A percentile compares a stretch with the other conserved stretches of the same genome.
These are phyloP conservation scores for Fomitopsis serialis DNA, from an alignment of 768 basidiomycete species.

Conservation along the genomic window DNA sequence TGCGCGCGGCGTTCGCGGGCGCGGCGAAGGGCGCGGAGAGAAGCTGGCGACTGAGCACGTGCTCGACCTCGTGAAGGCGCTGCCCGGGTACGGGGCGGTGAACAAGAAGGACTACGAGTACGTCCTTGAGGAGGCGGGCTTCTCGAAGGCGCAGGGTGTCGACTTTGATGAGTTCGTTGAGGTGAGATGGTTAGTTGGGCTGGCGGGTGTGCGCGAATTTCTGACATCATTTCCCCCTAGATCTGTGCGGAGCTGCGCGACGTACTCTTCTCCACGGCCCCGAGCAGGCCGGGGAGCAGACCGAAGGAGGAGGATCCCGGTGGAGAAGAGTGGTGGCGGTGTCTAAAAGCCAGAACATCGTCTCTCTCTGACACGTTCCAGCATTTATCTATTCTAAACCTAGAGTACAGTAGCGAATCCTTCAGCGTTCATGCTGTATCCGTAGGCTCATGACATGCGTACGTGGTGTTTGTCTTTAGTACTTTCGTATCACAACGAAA, in stretches of 20 bases:
- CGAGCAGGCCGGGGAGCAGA: constrained; percentile 23
- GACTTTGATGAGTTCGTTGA: constrained; percentile 87
- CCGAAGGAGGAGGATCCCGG: constrained; percentile 42
- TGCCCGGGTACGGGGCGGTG: constrained; percentile 53
- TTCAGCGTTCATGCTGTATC: too few species aligned
- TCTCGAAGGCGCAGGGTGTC: constrained; percentile 47
- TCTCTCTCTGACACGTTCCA: background rate
- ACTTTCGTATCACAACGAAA: too few species aligned
- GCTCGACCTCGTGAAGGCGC: constrained; percentile 21
- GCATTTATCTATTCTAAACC: too few species aligned
- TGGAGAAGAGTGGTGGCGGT: constrained; percentile 51
- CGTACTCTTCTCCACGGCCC: constrained; percentile 41
- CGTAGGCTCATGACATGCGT: too few species aligned
- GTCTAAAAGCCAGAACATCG: constrained; percentile 20
- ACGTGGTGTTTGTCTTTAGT: too few species aligned
- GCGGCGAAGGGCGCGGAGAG: constrained; percentile 18
- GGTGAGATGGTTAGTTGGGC: constrained; percentile 41
- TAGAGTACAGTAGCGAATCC: too few species aligned
- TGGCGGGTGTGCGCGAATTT: too few species aligned
- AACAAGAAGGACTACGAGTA: constrained; percentile 62
- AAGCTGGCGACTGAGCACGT: constrained; percentile 34
- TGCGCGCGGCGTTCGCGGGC: constrained; percentile 32
- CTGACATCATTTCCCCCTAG: too few species aligned
- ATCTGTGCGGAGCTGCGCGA: constrained; percentile 73
- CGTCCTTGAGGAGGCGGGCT: constrained; percentile 73